Percentiles rank a stretch among this genome's conserved stretches.
phyloP scores from a whole-genome alignment of 371 early-diverging fungal genomes.

The Dentiscutata heterogama region DNA sequence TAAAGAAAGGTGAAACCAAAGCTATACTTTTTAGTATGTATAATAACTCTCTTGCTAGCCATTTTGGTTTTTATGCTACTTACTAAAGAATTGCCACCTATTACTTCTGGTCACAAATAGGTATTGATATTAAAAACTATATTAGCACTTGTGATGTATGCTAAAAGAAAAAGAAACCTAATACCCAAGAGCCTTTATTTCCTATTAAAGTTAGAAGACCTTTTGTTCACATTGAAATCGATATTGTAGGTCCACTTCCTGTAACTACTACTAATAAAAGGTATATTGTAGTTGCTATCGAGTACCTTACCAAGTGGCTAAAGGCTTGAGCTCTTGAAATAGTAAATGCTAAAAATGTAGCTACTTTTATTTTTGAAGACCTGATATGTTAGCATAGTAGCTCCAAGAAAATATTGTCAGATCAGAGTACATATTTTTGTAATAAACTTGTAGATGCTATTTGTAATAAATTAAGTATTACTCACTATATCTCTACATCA shows the following conservation, averaged over 20 bases:
- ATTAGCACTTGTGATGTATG: neutral
- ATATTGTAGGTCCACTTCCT: constrained; percentile 49
- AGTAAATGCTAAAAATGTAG: constrained; percentile 48
- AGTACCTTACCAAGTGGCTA: too few species aligned
- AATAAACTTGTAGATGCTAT: neutral
- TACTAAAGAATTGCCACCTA: too few species aligned
- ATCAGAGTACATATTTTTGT: constrained; percentile 48
- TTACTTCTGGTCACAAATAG: neutral
- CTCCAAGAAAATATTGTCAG: constrained; percentile 51
- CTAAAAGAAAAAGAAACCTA: too few species aligned
- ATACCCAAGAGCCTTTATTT: neutral
- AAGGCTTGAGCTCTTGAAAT: constrained; percentile 52
- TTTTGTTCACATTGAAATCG: constrained; percentile 48
- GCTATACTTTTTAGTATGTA: too few species aligned
- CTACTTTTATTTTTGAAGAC: constrained; percentile 53
- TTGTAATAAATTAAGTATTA: neutral
- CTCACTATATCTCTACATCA: constrained; percentile 14
- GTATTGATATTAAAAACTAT: constrained; percentile 4
- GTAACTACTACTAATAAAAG: neutral
- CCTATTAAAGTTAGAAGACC: neutral
- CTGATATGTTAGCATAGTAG: constrained; percentile 51
- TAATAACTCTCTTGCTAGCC: too few species aligned
- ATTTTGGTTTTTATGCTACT: too few species aligned
- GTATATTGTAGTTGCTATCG: constrained; percentile 54
- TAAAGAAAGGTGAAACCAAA: too few species aligned